Evolutionary conservation across 2,329 filamentous ascomycete genomes (phyloP).

Genomic region (Fusarium goolgardi): DNA sequence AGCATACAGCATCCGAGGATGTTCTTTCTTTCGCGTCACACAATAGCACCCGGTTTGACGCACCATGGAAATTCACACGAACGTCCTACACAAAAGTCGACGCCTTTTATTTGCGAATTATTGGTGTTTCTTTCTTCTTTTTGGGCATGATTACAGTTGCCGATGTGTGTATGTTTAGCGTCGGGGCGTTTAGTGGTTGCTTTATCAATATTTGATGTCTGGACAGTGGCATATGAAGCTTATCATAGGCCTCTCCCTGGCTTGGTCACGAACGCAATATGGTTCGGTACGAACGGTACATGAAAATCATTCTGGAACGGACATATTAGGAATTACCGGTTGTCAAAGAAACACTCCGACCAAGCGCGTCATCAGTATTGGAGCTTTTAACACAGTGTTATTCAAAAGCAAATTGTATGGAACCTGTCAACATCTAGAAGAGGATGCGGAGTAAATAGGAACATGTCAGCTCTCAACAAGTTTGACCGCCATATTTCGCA

Average conservation of each 20-base stretch:
- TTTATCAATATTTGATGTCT: conserved; percentile 5
- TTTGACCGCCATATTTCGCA: conserved; percentile 1
- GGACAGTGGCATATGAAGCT: conserved; percentile 9
- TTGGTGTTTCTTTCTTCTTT: not conserved
- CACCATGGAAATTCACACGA: conserved; percentile 4
- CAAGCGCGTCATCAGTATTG: not conserved
- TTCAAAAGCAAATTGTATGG: not conserved
- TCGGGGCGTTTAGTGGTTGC: conserved; percentile 34
- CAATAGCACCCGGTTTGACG: conserved; percentile 4
- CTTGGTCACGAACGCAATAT: conserved; percentile 7
- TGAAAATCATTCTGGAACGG: not conserved
- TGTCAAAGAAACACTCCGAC: not conserved
- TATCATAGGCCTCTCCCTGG: not conserved
- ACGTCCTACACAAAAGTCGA: conserved; percentile 30
- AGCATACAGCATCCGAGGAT: conserved; percentile 8
- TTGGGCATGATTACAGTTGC: conserved; percentile 8
- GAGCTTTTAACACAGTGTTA: conserved; percentile 8
- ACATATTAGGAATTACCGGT: not conserved
- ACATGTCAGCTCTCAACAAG: conserved; percentile 6
- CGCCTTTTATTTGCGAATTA: conserved; percentile 19
- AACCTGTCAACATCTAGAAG: not conserved
- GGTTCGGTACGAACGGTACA: conserved; percentile 6
- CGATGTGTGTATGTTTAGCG: conserved; percentile 36
- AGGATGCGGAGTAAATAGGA: conserved; percentile 12
- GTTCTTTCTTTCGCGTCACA: conserved; percentile 9